A percentile compares a stretch with the other conserved stretches of the same genome.
phyloP scores from a whole-genome alignment of 306 rosid species.

The Dryas drummondii region DNA sequence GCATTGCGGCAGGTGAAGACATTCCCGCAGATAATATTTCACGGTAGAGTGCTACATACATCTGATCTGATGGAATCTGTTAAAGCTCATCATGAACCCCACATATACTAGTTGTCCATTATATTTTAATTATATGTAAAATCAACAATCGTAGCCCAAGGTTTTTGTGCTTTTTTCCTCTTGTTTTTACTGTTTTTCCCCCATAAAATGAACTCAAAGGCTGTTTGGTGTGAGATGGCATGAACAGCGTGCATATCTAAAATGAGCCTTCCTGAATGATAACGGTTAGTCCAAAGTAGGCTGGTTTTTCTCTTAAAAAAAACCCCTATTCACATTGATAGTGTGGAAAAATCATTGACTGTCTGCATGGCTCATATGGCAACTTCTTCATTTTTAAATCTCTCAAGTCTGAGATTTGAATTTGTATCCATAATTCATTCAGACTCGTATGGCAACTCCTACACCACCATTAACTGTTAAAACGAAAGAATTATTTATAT shows the following conservation, averaged over 20 bases:
- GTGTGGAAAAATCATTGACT: background rate
- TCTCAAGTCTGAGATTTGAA: background rate
- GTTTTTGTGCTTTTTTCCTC: background rate
- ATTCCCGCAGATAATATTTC: background rate
- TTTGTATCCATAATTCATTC: background rate
- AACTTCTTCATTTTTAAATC: conserved; percentile 7
- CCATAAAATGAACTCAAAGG: background rate
- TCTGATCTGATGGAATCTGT: background rate
- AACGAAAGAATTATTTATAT: background rate
- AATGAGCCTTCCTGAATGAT: background rate
- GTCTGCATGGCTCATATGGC: conserved; percentile 13
- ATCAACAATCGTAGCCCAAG: background rate
- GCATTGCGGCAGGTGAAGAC: background rate
- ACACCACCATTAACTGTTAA: background rate
- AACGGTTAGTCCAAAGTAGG: conserved; percentile 19
- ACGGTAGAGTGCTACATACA: background rate
- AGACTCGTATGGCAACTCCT: background rate
- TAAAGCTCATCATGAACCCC: background rate
- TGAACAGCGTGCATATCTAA: conserved; percentile 14
- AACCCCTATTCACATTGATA: conserved; percentile 12
- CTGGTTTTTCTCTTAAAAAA: background rate
- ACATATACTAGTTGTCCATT: background rate
- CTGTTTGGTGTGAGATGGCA: conserved; percentile 27
- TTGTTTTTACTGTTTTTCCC: background rate
- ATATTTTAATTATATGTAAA: background rate